These are phyloP conservation scores for Alternaria rosae DNA, from an alignment of 2,329 filamentous ascomycete species.

Conservation along the genomic window DNA sequence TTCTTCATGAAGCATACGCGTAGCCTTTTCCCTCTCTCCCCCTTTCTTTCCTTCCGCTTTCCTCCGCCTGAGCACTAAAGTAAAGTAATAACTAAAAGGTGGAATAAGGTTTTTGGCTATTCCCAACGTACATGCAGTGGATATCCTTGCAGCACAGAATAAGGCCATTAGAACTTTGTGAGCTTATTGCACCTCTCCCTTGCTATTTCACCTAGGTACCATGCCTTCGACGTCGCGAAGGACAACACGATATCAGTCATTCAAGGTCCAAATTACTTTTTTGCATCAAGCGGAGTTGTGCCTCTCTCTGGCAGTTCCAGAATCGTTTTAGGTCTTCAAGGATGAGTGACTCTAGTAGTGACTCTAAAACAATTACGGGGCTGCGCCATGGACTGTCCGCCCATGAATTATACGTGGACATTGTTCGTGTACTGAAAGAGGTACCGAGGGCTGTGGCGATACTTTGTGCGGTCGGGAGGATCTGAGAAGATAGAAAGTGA, in stretches of 20 bases:
- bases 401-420: constrained; percentile 11
- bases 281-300: constrained; percentile 15
- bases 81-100: too few species aligned
- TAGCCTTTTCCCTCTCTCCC: background rate
- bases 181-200: constrained; percentile 22
- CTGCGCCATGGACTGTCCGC: constrained; percentile 16
- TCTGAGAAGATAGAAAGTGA: constrained; percentile 8
- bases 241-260: constrained; percentile 7
- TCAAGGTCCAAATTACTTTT: constrained; percentile 12
- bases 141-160: too few species aligned
- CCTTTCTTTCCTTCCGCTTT: background rate
- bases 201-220: constrained; percentile 13
- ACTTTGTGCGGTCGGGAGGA: constrained; percentile 12
- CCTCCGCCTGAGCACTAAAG: too few species aligned
- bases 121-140: too few species aligned
- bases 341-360: constrained; percentile 14
- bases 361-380: constrained; percentile 9
- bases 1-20: background rate
- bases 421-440: constrained; percentile 4
- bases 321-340: constrained; percentile 17
- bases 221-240: constrained; percentile 14
- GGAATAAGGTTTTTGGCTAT: too few species aligned
- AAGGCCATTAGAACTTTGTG: constrained; percentile 20
- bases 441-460: constrained; percentile 2
- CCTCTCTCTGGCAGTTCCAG: constrained; percentile 22